These are phyloP conservation scores for Talaromyces pinophilus DNA, from an alignment of 2,329 filamentous ascomycete species.

Conservation along the genomic window DNA sequence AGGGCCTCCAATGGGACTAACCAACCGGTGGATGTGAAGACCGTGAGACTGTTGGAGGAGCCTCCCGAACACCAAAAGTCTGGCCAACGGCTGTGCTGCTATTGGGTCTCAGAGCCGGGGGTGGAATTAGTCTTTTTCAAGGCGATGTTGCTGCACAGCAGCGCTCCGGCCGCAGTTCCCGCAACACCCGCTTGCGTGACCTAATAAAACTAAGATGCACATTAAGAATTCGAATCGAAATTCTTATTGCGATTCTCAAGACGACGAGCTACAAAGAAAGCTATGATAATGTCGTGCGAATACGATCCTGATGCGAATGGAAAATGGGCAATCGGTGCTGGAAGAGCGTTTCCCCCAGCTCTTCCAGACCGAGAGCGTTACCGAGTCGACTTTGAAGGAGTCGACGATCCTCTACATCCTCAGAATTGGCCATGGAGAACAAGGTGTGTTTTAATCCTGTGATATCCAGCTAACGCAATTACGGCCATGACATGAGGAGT, in stretches of 20 bases:
- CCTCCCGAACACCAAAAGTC: no score
- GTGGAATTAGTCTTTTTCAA: not conserved
- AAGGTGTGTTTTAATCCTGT: slow-evolving; percentile 39
- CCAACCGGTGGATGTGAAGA: no score
- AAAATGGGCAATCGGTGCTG: slow-evolving; percentile 1
- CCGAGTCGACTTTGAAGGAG: slow-evolving; percentile 57
- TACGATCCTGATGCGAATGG: not conserved
- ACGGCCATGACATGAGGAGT: not conserved
- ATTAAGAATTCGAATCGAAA: not conserved
- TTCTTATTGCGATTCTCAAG: not conserved
- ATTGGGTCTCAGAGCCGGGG: no score
- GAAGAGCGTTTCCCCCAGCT: slow-evolving; percentile 51
- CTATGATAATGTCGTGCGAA: not conserved
- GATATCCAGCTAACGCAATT: not conserved
- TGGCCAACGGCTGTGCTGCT: no score
- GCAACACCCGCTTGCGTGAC: not conserved
- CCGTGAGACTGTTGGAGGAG: no score
- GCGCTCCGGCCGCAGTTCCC: not conserved
- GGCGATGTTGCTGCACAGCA: not conserved
- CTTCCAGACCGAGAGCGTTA: slow-evolving; percentile 54
- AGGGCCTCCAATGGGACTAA: no score
- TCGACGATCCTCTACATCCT: slow-evolving; percentile 53
- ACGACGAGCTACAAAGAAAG: not conserved
- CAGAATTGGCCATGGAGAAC: slow-evolving; percentile 53
- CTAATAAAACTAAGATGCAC: not conserved